Evolutionary conservation across 2,329 filamentous ascomycete species (phyloP).

Genomic region (Alternaria triticimaculans): DNA sequence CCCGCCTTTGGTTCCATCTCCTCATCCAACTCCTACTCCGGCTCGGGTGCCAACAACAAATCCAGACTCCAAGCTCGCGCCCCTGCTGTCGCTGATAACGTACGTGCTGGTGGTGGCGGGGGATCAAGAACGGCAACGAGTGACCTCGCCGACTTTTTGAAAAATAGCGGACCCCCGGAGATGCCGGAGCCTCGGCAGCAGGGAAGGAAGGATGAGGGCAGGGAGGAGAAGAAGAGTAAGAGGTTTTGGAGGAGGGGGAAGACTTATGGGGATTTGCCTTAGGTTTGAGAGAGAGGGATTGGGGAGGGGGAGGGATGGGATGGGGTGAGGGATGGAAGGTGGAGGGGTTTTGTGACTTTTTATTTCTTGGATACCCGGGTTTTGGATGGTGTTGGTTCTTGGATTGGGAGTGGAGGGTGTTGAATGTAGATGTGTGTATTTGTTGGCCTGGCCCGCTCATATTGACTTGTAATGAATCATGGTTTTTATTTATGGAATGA

Average conservation of each 20-base stretch:
- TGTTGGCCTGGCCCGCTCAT: background rate
- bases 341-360: background rate
- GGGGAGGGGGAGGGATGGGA: background rate
- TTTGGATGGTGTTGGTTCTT: background rate
- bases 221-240: slow-evolving; percentile 39
- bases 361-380: background rate
- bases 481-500: background rate
- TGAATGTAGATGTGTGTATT: background rate
- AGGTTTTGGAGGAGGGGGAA: slow-evolving; percentile 46
- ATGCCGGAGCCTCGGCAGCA: slow-evolving; percentile 13
- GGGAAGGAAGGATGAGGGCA: slow-evolving; percentile 25
- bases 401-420: too few species aligned
- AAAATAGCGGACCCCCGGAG: slow-evolving; percentile 49
- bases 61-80: slow-evolving; percentile 37
- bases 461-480: background rate
- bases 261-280: slow-evolving; percentile 30
- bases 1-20: slow-evolving; percentile 21
- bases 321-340: too few species aligned
- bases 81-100: slow-evolving; percentile 29
- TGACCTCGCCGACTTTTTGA: slow-evolving; percentile 54
- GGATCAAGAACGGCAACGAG: slow-evolving; percentile 43
- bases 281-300: background rate
- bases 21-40: slow-evolving; percentile 12
- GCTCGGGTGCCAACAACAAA: slow-evolving; percentile 25
- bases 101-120: background rate